Evolutionary conservation across 768 basidiomycete species (phyloP).

Genomic region (Calvatia gigantea): DNA sequence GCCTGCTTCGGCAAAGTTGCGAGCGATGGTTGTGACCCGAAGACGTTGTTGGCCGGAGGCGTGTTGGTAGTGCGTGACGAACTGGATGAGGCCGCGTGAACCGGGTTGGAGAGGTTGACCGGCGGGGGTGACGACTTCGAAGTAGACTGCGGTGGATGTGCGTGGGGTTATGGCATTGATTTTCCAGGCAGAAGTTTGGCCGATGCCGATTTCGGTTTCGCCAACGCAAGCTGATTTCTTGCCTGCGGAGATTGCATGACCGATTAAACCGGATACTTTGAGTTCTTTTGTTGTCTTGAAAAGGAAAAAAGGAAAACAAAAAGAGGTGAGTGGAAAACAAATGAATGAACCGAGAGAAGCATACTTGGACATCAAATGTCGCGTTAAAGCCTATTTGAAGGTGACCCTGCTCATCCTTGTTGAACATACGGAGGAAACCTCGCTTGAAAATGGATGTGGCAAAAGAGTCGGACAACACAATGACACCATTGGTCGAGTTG

Average conservation of each 20-base stretch:
- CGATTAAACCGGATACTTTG: conserved; percentile 96
- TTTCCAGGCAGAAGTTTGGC: conserved; percentile 98
- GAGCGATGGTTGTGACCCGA: conserved; percentile 96
- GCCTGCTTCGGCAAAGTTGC: conserved; percentile 97
- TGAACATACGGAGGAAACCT: conserved; percentile 89
- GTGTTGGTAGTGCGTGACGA: conserved; percentile 98
- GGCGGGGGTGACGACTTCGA: conserved; percentile 97
- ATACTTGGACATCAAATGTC: conserved; percentile 94
- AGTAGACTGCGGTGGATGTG: conserved; percentile 90
- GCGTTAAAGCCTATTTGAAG: conserved; percentile 99
- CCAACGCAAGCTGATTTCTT: conserved; percentile 97
- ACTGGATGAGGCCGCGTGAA: conserved; percentile 93
- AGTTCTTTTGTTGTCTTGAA: conserved; percentile 94
- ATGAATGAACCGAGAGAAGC: conserved; percentile 2
- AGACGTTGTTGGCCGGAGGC: conserved; percentile 92
- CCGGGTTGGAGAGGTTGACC: conserved; percentile 89
- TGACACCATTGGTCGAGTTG: conserved; percentile 95
- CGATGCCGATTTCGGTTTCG: conserved; percentile 98
- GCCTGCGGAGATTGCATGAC: conserved; percentile 94
- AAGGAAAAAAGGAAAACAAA: background rate
- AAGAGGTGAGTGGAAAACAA: background rate
- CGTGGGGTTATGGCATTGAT: conserved; percentile 86
- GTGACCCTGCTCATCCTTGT: conserved; percentile 88
- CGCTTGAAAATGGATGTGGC: conserved; percentile 99
- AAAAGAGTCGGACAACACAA: conserved; percentile 95